These are phyloP conservation scores for Globisporangium radiosum DNA, from an alignment of 352 stramenopile species.

Conservation along the genomic window DNA sequence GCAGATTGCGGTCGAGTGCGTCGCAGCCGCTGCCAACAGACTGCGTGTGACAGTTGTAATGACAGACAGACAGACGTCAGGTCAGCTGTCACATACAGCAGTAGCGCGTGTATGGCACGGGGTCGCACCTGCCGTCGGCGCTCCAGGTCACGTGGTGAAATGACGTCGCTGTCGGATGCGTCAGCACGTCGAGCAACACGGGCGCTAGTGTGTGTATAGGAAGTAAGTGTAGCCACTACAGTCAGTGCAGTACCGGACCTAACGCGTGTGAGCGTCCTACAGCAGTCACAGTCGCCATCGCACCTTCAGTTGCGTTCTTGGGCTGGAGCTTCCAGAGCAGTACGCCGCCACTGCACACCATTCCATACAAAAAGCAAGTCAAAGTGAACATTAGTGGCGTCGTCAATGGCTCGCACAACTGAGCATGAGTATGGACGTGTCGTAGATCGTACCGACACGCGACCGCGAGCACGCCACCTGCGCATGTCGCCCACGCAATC, in stretches of 20 bases:
- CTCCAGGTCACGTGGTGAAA: constrained; percentile 68
- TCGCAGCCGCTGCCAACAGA: constrained; percentile 48
- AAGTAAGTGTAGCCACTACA: neutral
- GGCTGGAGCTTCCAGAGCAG: constrained; percentile 61
- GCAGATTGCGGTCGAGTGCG: constrained; percentile 37
- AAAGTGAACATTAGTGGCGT: too few species aligned
- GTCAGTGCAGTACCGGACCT: neutral
- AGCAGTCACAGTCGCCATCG: neutral
- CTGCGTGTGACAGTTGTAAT: constrained; percentile 9
- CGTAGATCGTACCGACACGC: constrained; percentile 33
- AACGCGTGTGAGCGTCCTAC: neutral
- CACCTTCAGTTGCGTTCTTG: constrained; percentile 30
- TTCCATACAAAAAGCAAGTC: too few species aligned
- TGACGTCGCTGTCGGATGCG: constrained; percentile 35
- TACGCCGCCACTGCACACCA: constrained; percentile 30
- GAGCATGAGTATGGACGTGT: neutral
- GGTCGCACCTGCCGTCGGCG: constrained; percentile 42
- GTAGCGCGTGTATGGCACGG: neutral
- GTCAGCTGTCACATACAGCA: neutral
- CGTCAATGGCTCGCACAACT: neutral
- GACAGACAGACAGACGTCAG: neutral
- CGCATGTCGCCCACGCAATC: constrained; percentile 59
- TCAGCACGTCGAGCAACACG: constrained; percentile 51
- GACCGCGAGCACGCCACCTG: constrained; percentile 53
- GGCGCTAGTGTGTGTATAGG: constrained; percentile 13